Base-by-base conservation (phyloP, 768 basidiomycete genomes). In the Candolleomyces aberdarensis region DNA sequence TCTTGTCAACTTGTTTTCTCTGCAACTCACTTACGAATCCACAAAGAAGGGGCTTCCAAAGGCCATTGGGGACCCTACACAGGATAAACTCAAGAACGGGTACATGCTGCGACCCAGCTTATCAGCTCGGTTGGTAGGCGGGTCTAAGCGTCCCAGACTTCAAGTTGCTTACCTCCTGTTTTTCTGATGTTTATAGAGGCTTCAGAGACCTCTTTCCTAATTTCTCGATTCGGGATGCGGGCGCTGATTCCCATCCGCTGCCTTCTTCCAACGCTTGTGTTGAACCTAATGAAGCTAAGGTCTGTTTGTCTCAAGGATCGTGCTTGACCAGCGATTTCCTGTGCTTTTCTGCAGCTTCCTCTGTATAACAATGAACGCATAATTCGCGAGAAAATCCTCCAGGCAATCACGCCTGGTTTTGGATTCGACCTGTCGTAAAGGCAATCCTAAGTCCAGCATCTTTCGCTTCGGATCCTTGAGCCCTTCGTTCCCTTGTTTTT, bases 351-450 rank as follows among this genome's bases (percentile, higher is more conserved):
- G 7, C 62, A 92, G 89, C 81, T 95, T 14, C 92, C 92, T 14
- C 75, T 81, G 43, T 92, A 93, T 70, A 72, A 75, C 58, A 85
- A 76, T 66, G 89, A 91, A 70, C 72, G 73, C 19, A 78, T 83
- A 2, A 77, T 98, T 20, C 79, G 84, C 9, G 76, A 83, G 53
- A 98, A 97, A 72, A 76, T 98, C 31, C 68, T 96, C 4, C 89
- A 94, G 67, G 92, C 94, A 0, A 92, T 98, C 68, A 89, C 81
- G 48, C 85, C 93, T 0, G 89, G 88, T 47, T 92, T 94, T 4
- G 96, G 96, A 1, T 98, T 98, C 64, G 96, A 98, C 75, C 78
- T 98, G 54, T 97, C 95, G 10, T 97, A 71, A 63, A 20, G 5
- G 49, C 6, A 26, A 14, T 14, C 17, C 22, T 8, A 17, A 17